Evolutionary conservation across 805 yeast species (phyloP).

Genomic region (Kazachstania africana): DNA sequence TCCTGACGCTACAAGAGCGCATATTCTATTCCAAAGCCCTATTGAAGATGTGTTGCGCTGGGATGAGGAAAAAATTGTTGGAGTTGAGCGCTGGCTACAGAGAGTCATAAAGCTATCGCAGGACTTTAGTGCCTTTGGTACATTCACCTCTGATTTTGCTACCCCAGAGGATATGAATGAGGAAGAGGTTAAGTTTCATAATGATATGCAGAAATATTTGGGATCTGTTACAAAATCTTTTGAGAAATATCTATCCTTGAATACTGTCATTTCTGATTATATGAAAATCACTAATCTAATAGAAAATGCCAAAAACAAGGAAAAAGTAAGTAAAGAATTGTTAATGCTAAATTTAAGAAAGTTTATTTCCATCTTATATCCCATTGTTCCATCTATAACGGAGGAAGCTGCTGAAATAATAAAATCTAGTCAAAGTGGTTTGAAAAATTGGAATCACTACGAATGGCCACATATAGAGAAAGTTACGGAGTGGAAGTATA

Average conservation of each 20-base stretch:
- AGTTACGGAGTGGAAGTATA: constrained; percentile 26
- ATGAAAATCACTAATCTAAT: constrained; percentile 68
- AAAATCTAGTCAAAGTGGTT: constrained; percentile 6
- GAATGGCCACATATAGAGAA: constrained; percentile 53
- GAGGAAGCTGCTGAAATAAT: constrained; percentile 72
- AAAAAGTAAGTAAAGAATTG: constrained; percentile 30
- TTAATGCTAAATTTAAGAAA: constrained; percentile 38
- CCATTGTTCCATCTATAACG: constrained; percentile 69
- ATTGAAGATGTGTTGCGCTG: constrained; percentile 70
- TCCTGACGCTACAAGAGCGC: constrained; percentile 91
- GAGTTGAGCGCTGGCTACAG: constrained; percentile 77
- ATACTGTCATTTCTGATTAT: constrained; percentile 79
- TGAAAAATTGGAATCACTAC: constrained; percentile 22
- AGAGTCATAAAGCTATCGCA: constrained; percentile 32
- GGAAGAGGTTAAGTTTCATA: constrained; percentile 46
- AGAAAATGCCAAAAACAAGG: constrained; percentile 27
- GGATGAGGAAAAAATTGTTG: constrained; percentile 82
- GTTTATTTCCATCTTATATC: constrained; percentile 54
- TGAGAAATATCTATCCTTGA: constrained; percentile 47
- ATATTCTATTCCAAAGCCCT: constrained; percentile 86
- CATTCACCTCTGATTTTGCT: constrained; percentile 3
- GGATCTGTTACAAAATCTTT: constrained; percentile 48
- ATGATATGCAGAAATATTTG: constrained; percentile 38
- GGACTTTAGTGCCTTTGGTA: constrained; percentile 1
- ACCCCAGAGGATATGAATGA: constrained; percentile 21